A percentile compares a stretch with the other conserved stretches of the same genome.
phyloP scores from a whole-genome alignment of 805 yeast genomes.

The Ogataea ganodermae region DNA sequence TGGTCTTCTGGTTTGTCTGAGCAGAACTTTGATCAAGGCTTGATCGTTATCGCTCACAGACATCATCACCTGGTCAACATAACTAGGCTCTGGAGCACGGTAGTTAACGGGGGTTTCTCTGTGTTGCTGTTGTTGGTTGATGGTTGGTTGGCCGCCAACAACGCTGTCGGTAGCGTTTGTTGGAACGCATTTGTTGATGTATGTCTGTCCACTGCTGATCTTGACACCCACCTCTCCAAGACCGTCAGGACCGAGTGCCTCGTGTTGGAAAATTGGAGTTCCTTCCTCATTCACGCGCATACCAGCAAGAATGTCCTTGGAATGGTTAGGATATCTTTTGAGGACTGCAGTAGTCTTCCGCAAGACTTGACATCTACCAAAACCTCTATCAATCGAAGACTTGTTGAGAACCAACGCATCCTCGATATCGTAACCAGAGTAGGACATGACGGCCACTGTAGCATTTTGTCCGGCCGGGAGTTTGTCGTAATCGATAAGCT shows the following conservation, averaged over 20 bases:
- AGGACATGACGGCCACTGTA: constrained; percentile 98
- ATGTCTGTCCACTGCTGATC: constrained; percentile 91
- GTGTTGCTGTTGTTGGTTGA: constrained; percentile 48
- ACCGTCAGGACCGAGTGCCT: constrained; percentile 90
- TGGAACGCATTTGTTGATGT: constrained; percentile 91
- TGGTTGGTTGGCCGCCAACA: constrained; percentile 41
- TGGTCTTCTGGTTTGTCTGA: constrained; percentile 95
- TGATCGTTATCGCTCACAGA: constrained; percentile 94
- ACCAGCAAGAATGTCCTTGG: constrained; percentile 89
- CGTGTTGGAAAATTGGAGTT: constrained; percentile 83
- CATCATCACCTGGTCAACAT: constrained; percentile 97
- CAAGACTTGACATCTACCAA: constrained; percentile 95
- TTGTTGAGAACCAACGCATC: constrained; percentile 96
- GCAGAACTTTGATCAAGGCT: constrained; percentile 85
- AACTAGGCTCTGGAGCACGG: constrained; percentile 93
- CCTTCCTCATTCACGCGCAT: constrained; percentile 83
- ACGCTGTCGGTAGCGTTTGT: constrained; percentile 74
- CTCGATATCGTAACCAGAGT: constrained; percentile 98
- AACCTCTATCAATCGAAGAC: constrained; percentile 92
- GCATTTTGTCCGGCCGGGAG: constrained; percentile 99
- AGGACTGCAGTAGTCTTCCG: constrained; percentile 87
- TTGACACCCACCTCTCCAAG: constrained; percentile 93
- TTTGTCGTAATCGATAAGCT: constrained; percentile 91
- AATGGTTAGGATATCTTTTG: constrained; percentile 91
- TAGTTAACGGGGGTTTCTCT: constrained; percentile 90